Percentiles rank a stretch among this genome's conserved stretches.
phyloP scores from a whole-genome alignment of 2,329 filamentous ascomycete genomes.

The Colletotrichum agaves region DNA sequence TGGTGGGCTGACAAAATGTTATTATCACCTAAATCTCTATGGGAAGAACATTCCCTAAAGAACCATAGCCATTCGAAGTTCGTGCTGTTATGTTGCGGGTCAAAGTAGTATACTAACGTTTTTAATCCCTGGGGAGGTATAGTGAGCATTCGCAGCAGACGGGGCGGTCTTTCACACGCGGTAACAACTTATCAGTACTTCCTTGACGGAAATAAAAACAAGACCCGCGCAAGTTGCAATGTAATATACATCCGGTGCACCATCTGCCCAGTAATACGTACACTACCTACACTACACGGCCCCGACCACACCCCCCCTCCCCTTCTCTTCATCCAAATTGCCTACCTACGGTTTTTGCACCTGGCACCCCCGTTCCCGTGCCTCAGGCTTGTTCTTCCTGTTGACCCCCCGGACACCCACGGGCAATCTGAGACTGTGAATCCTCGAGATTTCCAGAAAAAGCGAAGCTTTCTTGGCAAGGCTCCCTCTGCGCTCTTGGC shows the following conservation, averaged over 20 bases:
- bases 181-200: neutral
- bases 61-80: too few species aligned
- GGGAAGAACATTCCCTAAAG: too few species aligned
- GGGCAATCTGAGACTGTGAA: conserved; percentile 39
- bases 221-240: conserved; percentile 16
- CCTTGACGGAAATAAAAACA: neutral
- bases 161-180: neutral
- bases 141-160: neutral
- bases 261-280: conserved; percentile 9
- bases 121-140: too few species aligned
- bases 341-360: neutral
- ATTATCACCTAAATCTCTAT: too few species aligned
- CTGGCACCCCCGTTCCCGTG: conserved; percentile 11
- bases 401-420: conserved; percentile 28
- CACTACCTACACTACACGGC: conserved; percentile 14
- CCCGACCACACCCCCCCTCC: conserved; percentile 9
- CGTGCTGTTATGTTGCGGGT: too few species aligned
- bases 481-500: conserved; percentile 39
- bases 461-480: conserved; percentile 41
- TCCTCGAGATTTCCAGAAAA: conserved; percentile 38
- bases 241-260: conserved; percentile 25
- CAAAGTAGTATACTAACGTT: too few species aligned
- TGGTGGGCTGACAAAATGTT: too few species aligned
- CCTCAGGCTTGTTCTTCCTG: conserved; percentile 26
- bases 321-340: neutral